Base-by-base conservation (phyloP, 805 yeast species). In the Grigorovia humatica region DNA sequence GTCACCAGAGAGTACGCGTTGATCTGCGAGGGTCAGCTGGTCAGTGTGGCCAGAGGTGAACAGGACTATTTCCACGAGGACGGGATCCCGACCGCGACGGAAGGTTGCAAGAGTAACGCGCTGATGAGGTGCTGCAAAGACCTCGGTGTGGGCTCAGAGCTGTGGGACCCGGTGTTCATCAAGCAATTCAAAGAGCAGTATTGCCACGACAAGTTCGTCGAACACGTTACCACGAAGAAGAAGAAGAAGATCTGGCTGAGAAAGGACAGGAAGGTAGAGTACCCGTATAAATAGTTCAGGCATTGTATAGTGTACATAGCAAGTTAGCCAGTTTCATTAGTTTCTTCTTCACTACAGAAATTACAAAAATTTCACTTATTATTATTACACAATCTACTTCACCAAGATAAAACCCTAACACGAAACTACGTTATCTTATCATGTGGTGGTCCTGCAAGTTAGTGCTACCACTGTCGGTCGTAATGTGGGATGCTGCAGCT, bases 71-170 rank as follows among this genome's bases (percentile, higher is more conserved):
- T 88, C 71, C 82, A 79, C 42, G 89, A 88, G 29, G 82, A 81
- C 55, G 95, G 93, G 46, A 79, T 91, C 47, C 88, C 97, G 4
- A 93, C 98, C 0, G 97, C 98, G 0, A 83, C 95, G 44, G 99
- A 93, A 70, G 99, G 99, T 11, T 91, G 98, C 69, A 89, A 89
- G 65, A 84, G 95, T 64, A 93, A 93, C 65, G 97, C 98, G 0
- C 72, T 93, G 66, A 91, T 93, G 98, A 79, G 99, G 66, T 90
- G 98, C 63, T 93, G 99, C 70, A 93, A 93, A 67, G 99, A 93
- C 70, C 75, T 93, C 61, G 98, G 98, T 4, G 85, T 93, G 57
- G 99, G 97, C 1, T 85, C 95, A 52, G 99, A 93, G 64, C 75
- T 93, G 48, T 93, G 99, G 99, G 99, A 93, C 66, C 99, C 99